Percentiles rank a stretch among this genome's conserved stretches.
phyloP scores from a whole-genome alignment of 345 rosid species.

The Mercurialis annua region DNA sequence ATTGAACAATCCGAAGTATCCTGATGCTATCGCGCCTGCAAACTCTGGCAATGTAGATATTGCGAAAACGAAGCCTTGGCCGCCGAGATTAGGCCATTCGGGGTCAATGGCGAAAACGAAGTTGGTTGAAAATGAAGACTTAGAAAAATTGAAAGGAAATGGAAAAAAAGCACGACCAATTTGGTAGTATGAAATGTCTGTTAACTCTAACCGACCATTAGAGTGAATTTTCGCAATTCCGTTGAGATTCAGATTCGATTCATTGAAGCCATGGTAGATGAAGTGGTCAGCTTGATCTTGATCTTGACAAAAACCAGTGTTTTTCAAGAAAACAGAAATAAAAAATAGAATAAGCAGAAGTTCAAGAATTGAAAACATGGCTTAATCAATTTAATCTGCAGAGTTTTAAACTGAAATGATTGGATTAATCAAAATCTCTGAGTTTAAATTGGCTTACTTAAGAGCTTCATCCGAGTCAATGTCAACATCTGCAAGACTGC shows the following conservation, averaged over 20 bases:
- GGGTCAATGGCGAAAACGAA: slow-evolving; percentile 20
- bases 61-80: slow-evolving; percentile 11
- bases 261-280: slow-evolving; percentile 40
- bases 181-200: slow-evolving; percentile 33
- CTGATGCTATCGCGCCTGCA: neutral
- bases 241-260: slow-evolving; percentile 28
- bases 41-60: neutral
- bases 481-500: too few relatives aligned
- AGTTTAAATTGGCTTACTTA: too few relatives aligned
- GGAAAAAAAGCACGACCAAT: slow-evolving; percentile 43
- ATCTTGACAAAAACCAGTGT: slow-evolving; percentile 15
- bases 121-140: slow-evolving; percentile 12
- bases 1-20: neutral
- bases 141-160: slow-evolving; percentile 26
- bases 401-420: too few relatives aligned
- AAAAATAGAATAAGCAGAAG: neutral
- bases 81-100: neutral
- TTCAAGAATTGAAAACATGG: neutral
- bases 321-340: neutral
- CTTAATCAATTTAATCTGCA: too few relatives aligned
- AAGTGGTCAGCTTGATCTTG: slow-evolving; percentile 29
- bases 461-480: too few relatives aligned
- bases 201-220: slow-evolving; percentile 48
- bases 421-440: too few relatives aligned
- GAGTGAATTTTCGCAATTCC: slow-evolving; percentile 33